A percentile compares a stretch with the other conserved stretches of the same genome.
phyloP scores from a whole-genome alignment of 495 filamentous ascomycete genomes.

The Diplogelasinospora grovesii region DNA sequence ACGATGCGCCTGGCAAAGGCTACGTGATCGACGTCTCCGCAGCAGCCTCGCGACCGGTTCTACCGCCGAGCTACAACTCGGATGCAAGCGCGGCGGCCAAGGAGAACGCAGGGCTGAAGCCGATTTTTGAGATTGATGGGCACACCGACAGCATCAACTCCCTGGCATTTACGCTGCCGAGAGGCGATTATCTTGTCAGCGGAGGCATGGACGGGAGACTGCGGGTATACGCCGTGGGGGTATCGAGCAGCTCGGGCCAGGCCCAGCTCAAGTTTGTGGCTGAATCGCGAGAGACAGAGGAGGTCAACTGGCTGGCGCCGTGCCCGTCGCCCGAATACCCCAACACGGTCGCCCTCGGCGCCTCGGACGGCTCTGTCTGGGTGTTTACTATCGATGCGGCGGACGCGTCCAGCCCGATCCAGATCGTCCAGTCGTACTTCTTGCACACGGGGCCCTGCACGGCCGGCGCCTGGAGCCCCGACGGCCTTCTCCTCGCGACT shows the following conservation, averaged over 20 bases:
- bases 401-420: conserved; percentile 50
- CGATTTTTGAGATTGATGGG: conserved; percentile 65
- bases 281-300: conserved; percentile 72
- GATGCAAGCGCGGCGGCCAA: conserved; percentile 47
- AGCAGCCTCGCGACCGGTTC: conserved; percentile 48
- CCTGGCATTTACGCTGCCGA: conserved; percentile 72
- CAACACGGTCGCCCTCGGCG: conserved; percentile 85
- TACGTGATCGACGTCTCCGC: conserved; percentile 73
- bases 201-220: conserved; percentile 80
- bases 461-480: conserved; percentile 83
- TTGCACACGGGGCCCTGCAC: conserved; percentile 81
- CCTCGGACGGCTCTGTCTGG: conserved; percentile 92
- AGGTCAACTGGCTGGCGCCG: conserved; percentile 83
- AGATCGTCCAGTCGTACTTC: conserved; percentile 85
- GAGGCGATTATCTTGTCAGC: conserved; percentile 76
- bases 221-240: conserved; percentile 58
- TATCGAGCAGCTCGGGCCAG: conserved; percentile 67
- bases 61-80: conserved; percentile 68
- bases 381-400: conserved; percentile 74
- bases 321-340: conserved; percentile 63
- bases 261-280: conserved; percentile 67
- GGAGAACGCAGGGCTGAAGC: conserved; percentile 46
- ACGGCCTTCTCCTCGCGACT: conserved; percentile 82
- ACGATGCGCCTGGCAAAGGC: conserved; percentile 51
- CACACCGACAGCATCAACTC: conserved; percentile 90